Conservation (phyloP, 306 rosid genomes). For the Cicer cuneatum region DNA sequence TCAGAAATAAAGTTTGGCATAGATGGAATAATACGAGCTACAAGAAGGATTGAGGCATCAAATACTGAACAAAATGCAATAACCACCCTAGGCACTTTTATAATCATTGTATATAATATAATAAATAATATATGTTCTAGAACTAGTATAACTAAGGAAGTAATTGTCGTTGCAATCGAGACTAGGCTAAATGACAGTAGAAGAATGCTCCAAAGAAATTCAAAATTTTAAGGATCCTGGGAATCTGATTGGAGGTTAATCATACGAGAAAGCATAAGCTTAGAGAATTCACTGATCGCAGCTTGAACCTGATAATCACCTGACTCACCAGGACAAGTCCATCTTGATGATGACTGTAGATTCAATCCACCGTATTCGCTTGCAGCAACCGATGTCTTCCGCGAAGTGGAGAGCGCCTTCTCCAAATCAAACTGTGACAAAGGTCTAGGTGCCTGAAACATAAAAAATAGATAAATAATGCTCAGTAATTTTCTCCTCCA, state of each 20-base stretch:
- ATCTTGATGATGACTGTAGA: constrained; percentile 55
- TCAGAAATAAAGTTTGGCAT: constrained; percentile 1
- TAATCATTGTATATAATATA: constrained; percentile 5
- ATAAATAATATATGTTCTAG: constrained; percentile 35
- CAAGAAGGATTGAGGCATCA: constrained; percentile 30
- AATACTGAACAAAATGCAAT: constrained; percentile 41
- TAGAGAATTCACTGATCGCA: constrained; percentile 80
- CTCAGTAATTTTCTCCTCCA: constrained; percentile 41
- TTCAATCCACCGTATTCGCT: constrained; percentile 67
- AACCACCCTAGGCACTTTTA: constrained; percentile 31
- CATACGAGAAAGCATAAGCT: constrained; percentile 75
- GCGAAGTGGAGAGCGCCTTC: constrained; percentile 68
- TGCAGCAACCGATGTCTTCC: constrained; percentile 85
- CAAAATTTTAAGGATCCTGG: constrained; percentile 58
- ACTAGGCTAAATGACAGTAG: constrained; percentile 39
- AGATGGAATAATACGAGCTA: constrained; percentile 2
- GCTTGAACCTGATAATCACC: constrained; percentile 78
- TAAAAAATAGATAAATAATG: constrained; percentile 1
- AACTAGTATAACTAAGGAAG: constrained; percentile 38
- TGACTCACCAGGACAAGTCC: constrained; percentile 61
- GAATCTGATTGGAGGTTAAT: constrained; percentile 75
- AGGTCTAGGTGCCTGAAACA: constrained; percentile 74
- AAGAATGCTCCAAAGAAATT: constrained; percentile 30
- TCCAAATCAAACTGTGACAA: constrained; percentile 75
- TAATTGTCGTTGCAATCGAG: constrained; percentile 34